Conservation (phyloP, 148 eudicot species). For the Hydrangea macrophylla region DNA sequence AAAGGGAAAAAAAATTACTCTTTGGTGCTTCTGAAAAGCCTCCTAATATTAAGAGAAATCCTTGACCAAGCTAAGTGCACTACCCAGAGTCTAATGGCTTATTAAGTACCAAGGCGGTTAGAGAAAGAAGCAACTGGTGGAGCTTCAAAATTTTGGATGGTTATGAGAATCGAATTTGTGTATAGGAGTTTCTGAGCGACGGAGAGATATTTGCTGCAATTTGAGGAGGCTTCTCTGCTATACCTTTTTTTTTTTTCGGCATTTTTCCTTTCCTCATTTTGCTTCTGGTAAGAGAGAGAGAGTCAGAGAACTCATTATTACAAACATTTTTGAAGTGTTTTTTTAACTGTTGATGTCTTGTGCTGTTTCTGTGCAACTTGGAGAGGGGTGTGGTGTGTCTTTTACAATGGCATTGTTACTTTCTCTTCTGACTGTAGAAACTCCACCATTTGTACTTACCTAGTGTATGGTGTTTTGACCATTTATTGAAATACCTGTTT, state of each 20-base stretch:
- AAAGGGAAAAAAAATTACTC: not conserved
- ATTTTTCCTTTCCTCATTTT: not conserved
- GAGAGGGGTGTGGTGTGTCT: not conserved
- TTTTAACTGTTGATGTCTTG: not conserved
- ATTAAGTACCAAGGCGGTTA: constrained; percentile 9
- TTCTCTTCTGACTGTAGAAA: not conserved
- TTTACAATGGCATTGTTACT: not conserved
- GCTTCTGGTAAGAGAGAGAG: constrained; percentile 1
- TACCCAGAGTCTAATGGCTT: constrained; percentile 13
- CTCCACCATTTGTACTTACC: constrained; percentile 3
- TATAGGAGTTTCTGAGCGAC: constrained; percentile 9
- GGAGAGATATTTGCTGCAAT: constrained; percentile 15
- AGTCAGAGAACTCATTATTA: not conserved
- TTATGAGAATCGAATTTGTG: constrained; percentile 14
- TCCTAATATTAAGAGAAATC: constrained; percentile 8
- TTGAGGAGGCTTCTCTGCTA: constrained; percentile 2
- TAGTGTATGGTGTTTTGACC: constrained; percentile 11
- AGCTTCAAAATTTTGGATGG: constrained; percentile 48
- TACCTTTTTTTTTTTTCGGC: not conserved
- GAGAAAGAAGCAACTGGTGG: constrained; percentile 29
- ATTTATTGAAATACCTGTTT: not conserved
- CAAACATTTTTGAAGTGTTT: not conserved
- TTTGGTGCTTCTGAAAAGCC: constrained; percentile 12
- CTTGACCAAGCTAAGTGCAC: constrained; percentile 11
- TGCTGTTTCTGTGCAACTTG: not conserved